A percentile compares a stretch with the other conserved stretches of the same genome.
Evolutionary conservation across 208 protist genomes (phyloP).

Genomic region (Trypanosoma brucei): DNA sequence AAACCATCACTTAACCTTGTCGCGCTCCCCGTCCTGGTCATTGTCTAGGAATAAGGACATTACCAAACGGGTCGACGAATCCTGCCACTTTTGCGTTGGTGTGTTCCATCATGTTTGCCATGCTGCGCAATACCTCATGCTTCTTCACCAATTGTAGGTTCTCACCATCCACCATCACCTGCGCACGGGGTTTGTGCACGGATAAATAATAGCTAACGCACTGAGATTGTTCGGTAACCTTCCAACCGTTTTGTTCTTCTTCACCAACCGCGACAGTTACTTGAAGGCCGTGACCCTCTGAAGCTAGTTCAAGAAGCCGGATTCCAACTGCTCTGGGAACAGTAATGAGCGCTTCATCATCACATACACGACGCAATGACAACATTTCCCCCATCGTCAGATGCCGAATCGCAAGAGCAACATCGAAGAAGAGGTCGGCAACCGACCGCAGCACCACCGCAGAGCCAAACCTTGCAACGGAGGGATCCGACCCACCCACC

Average conservation of each 20-base stretch:
- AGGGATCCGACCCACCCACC: neutral
- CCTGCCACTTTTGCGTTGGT: constrained; percentile 28
- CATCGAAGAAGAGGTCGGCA: constrained; percentile 19
- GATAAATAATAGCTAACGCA: neutral
- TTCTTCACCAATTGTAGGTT: constrained; percentile 28
- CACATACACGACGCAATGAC: constrained; percentile 25
- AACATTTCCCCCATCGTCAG: constrained; percentile 19
- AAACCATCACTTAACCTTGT: too few relatives aligned
- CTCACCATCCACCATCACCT: constrained; percentile 5
- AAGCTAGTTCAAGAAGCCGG: constrained; percentile 10
- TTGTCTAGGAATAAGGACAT: constrained; percentile 24
- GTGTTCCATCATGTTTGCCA: constrained; percentile 24
- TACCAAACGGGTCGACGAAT: constrained; percentile 40
- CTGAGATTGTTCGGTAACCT: neutral
- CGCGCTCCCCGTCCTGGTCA: neutral
- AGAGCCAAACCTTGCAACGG: neutral
- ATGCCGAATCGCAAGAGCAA: constrained; percentile 19
- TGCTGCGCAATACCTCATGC: constrained; percentile 30
- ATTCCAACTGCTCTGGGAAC: constrained; percentile 7
- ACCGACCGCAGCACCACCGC: neutral
- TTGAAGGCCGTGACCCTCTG: neutral
- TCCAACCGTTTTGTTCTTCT: neutral
- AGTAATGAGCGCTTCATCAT: constrained; percentile 19
- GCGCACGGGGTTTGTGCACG: constrained; percentile 9
- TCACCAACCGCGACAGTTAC: neutral